These are phyloP conservation scores for Diaporthe aspalathi DNA, from an alignment of 2,329 filamentous ascomycete genomes.

Conservation along the genomic window DNA sequence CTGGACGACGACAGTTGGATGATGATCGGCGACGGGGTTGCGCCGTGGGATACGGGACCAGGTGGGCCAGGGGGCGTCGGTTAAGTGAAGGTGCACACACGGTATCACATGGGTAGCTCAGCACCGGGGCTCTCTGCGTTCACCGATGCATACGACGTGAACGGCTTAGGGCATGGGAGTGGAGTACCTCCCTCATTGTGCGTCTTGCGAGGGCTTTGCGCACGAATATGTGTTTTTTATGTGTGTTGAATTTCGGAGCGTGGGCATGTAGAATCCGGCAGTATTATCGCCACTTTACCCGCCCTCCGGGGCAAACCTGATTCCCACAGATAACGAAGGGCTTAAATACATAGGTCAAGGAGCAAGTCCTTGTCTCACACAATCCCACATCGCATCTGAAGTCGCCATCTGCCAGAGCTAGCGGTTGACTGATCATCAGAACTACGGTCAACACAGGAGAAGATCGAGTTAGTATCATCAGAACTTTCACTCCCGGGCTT, in stretches of 20 bases:
- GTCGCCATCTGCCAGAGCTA: neutral
- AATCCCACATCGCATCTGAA: too few relatives aligned
- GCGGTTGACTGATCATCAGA: too few relatives aligned
- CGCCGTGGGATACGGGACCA: slow-evolving; percentile 8
- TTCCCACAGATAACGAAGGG: too few relatives aligned
- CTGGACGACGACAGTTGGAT: slow-evolving; percentile 36
- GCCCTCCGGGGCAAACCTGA: neutral
- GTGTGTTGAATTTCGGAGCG: neutral
- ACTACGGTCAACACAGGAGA: too few relatives aligned
- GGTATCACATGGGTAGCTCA: too few relatives aligned
- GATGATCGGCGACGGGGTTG: slow-evolving; percentile 32
- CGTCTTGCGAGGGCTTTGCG: slow-evolving; percentile 10
- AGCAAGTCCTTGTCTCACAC: too few relatives aligned
- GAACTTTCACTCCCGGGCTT: neutral
- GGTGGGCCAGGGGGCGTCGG: neutral
- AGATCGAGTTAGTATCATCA: neutral
- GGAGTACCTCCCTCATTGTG: slow-evolving; percentile 1
- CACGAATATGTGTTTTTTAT: neutral
- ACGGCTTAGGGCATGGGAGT: neutral
- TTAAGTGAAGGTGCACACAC: neutral
- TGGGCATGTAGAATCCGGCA: neutral
- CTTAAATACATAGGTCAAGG: too few relatives aligned
- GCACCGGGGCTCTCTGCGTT: neutral
- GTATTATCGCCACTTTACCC: slow-evolving; percentile 12
- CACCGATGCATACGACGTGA: neutral